phyloP scores from a whole-genome alignment of 169 alveolate species.

The Theileria orientalis region DNA sequence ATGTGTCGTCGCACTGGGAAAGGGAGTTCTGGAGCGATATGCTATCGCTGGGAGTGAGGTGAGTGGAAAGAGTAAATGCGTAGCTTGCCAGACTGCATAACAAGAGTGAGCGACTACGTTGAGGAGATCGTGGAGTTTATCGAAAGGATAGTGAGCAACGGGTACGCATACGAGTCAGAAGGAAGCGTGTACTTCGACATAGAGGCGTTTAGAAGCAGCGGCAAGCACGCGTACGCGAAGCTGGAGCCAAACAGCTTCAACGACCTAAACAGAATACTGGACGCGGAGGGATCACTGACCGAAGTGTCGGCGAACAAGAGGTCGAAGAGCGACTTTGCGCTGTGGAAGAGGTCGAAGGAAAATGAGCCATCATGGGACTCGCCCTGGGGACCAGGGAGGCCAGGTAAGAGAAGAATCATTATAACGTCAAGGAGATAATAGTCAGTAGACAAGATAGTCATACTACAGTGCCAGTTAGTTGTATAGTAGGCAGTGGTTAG shows the following conservation, averaged over 20 bases:
- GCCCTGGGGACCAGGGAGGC: conserved; percentile 99
- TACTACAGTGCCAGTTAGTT: too few relatives aligned
- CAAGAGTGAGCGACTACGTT: conserved; percentile 94
- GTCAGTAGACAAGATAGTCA: too few relatives aligned
- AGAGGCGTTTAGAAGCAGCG: conserved; percentile 79
- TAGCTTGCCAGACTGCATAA: conserved; percentile 89
- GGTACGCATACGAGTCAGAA: conserved; percentile 93
- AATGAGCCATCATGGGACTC: conserved; percentile 98
- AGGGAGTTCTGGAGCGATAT: conserved; percentile 87
- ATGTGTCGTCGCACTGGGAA: conserved; percentile 90
- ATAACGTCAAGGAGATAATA: too few relatives aligned
- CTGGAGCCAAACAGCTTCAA: conserved; percentile 88
- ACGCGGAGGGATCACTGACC: conserved; percentile 92
- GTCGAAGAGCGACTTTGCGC: conserved; percentile 92
- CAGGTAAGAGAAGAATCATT: conserved; percentile 74
- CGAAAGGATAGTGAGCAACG: conserved; percentile 86
- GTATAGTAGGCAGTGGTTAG: too few relatives aligned
- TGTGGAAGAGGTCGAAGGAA: conserved; percentile 96
- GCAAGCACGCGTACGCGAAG: conserved; percentile 89
- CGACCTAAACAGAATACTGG: conserved; percentile 78
- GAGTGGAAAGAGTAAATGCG: not conserved
- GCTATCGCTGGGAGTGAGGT: conserved; percentile 87
- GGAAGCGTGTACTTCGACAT: conserved; percentile 97
- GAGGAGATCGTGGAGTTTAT: conserved; percentile 91
- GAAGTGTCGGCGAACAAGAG: conserved; percentile 88